Base-by-base conservation (phyloP, 371 early-diverging fungal species). In the Rhizopus arrhizus region DNA sequence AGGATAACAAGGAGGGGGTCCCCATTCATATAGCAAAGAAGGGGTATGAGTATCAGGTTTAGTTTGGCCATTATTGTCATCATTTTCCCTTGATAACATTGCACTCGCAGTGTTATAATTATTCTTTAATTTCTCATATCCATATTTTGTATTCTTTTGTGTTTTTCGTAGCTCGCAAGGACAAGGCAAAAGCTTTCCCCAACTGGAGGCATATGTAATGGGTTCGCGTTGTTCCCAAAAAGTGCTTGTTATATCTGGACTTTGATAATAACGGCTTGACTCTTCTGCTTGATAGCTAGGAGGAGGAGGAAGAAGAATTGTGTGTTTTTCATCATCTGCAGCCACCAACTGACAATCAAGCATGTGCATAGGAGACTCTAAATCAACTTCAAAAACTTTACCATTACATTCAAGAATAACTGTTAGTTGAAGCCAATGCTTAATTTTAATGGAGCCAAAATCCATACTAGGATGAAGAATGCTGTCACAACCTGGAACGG, bases 301-400 rank as follows among this genome's bases (percentile, higher is more conserved):
- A 13, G 91, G 92, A 61, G 96, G 98, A 13, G 89, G 91, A 45
- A 89, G 87, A 48, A 85, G 88, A 2, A 94, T 97, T 64, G 81
- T 89, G 43, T 83, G 89, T 43, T 73, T 70, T 22, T 22, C 22
- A 48, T 77, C 75, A 56, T 72, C 80, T 0, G 70, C 69, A 12
- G 72, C 66, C 0, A 80, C 78, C 7, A 73, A 43, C 5, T 74
- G 77, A 45, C 78, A 80, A 36, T 77, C 74, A 29, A 77, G 53
- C 32, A 77, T 63, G 33, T 67, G 74, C 13, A 66, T 61, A 32
- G 75, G 74, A 3, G 78, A 62, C 2, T 69, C 69, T 28, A 78
- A 35, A 1, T 55, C 41, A 9, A 78, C 31, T 29, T 68, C 66
- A 49, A 78, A 68, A 1, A 22, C 9, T 32, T 72, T 60, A 11